phyloP scores from a whole-genome alignment of 306 rosid genomes.

The Benincasa hispida region DNA sequence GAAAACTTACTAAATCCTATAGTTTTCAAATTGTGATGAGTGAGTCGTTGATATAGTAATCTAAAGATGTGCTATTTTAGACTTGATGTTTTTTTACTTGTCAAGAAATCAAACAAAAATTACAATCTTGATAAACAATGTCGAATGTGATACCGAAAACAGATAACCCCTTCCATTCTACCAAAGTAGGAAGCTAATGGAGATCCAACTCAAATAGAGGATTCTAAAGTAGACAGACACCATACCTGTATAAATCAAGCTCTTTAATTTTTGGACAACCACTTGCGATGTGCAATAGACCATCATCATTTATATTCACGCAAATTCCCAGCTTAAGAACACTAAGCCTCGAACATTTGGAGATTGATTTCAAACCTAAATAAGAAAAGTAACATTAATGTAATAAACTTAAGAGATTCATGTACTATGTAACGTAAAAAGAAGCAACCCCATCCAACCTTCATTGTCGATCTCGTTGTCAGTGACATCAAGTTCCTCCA shows the following conservation, averaged over 20 bases:
- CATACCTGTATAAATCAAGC: slow-evolving; percentile 82
- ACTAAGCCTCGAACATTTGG: slow-evolving; percentile 51
- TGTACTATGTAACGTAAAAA: background rate
- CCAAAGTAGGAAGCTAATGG: background rate
- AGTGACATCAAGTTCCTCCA: slow-evolving; percentile 58
- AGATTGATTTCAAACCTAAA: slow-evolving; percentile 59
- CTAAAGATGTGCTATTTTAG: background rate
- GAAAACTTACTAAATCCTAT: background rate
- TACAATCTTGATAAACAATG: background rate
- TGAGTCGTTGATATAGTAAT: background rate
- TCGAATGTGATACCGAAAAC: background rate
- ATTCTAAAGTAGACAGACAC: slow-evolving; percentile 6
- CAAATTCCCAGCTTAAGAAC: slow-evolving; percentile 76
- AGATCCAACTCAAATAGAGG: background rate
- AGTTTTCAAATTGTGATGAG: background rate
- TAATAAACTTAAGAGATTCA: background rate
- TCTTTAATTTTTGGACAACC: slow-evolving; percentile 53
- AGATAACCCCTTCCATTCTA: background rate
- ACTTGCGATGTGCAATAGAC: slow-evolving; percentile 53
- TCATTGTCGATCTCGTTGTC: slow-evolving; percentile 47
- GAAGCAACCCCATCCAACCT: slow-evolving; percentile 22
- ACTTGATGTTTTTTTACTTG: background rate
- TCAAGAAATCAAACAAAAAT: background rate
- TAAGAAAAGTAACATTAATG: background rate
- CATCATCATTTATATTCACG: slow-evolving; percentile 66